Conservation (phyloP, 805 yeast species). For the Saccharomycopsis sp. region DNA sequence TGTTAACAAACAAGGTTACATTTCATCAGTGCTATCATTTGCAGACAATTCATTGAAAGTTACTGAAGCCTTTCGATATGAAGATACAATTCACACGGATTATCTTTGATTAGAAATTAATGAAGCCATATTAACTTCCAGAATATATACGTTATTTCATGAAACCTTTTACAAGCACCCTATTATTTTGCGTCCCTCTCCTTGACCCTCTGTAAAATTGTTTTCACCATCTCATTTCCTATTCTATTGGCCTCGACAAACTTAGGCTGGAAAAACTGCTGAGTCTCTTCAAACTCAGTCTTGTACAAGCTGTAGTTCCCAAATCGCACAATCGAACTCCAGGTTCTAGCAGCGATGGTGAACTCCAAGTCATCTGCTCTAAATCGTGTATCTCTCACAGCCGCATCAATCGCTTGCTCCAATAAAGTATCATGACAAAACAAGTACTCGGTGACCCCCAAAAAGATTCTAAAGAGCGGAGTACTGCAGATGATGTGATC, state of each 20-base stretch:
- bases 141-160: too few relatives aligned
- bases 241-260: conserved; percentile 79
- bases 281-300: conserved; percentile 69
- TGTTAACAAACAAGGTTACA: too few relatives aligned
- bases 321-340: conserved; percentile 76
- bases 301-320: conserved; percentile 72
- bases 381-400: conserved; percentile 58
- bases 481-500: conserved; percentile 97
- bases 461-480: conserved; percentile 83
- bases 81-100: too few relatives aligned
- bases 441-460: conserved; percentile 89
- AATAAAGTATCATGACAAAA: conserved; percentile 78
- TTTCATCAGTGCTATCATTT: too few relatives aligned
- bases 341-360: conserved; percentile 77
- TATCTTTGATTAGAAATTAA: too few relatives aligned
- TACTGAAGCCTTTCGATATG: too few relatives aligned
- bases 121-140: too few relatives aligned
- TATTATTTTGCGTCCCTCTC: conserved; percentile 7
- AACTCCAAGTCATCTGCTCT: conserved; percentile 90
- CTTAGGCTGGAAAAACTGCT: conserved; percentile 78
- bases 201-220: conserved; percentile 39
- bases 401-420: conserved; percentile 73
- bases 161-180: neutral
- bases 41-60: too few relatives aligned
- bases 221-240: conserved; percentile 92